phyloP scores from a whole-genome alignment of 108 stramenopile genomes.

The Aurantiochytrium sp. region DNA sequence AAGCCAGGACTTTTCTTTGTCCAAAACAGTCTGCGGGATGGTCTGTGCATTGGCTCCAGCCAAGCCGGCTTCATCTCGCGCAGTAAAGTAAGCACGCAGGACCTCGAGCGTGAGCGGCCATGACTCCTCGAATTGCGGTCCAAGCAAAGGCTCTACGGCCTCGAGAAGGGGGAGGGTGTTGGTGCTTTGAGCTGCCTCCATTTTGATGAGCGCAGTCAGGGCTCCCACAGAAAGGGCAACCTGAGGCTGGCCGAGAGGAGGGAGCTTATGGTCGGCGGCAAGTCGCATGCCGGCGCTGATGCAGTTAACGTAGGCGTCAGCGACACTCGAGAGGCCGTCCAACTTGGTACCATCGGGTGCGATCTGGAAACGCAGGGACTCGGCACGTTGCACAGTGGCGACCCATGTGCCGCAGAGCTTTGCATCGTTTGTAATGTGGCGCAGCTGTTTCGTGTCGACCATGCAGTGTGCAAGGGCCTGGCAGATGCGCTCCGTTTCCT shows the following conservation, averaged over 20 bases:
- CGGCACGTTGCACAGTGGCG: neutral
- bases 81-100: neutral
- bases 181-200: neutral
- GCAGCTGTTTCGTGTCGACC: neutral
- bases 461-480: neutral
- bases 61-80: neutral
- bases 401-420: neutral
- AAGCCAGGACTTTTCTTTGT: neutral
- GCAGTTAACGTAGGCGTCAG: neutral
- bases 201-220: neutral
- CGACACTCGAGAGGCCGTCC: neutral
- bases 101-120: slow-evolving; percentile 6
- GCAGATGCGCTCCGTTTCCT: neutral
- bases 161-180: neutral
- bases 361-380: neutral
- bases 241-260: neutral
- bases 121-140: neutral
- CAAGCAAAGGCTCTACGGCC: neutral
- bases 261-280: neutral
- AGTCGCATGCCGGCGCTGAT: neutral
- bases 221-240: neutral
- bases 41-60: neutral
- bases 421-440: neutral
- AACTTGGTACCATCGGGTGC: neutral
- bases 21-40: neutral